Base-by-base conservation (phyloP, 768 basidiomycete species). In the Mycena indigotica region DNA sequence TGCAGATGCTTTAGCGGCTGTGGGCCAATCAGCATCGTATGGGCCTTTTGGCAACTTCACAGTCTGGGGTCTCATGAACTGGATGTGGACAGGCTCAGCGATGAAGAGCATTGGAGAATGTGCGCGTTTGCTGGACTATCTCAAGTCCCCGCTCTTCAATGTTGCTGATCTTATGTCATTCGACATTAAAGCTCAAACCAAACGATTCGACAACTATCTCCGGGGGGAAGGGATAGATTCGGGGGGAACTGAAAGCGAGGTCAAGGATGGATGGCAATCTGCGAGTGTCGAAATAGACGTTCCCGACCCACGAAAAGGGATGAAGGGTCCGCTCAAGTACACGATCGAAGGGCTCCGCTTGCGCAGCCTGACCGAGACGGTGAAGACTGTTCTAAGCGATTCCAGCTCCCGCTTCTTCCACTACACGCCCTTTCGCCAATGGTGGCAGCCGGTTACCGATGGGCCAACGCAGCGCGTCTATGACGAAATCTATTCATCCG, bases 401-500 rank as follows among this genome's bases (percentile, higher is more conserved):
- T 35, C 10, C 32, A 17, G 32, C 32, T 35, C 32, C 32, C 32
- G 17, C 8, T 35, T 17, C 32, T 68, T 68, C 24, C 66, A 70
- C 30, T 38, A 25, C 1, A 45, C 52, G 0, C 68, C 61, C 0
- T 69, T 62, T 50, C 56, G 62, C 16, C 26, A 60, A 2, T 67
- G 54, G 21, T 63, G 56, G 51, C 6, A 35, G 21, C 55, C 53
- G 2, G 24, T 52, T 13, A 39, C 56, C 2, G 41, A 56, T 21
- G 28, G 4, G 10, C 13, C 49, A 12, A 56, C 53, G 1, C 44
- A 66, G 24, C 61, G 52, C 8, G 28, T 72, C 1, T 59, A 58
- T 24, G 63, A 65, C 19, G 66, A 72, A 28, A 46, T 70, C 0
- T 72, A 68, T 48, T 60, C 62, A 0, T 63, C 60, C 0, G 53